A percentile compares a stretch with the other conserved stretches of the same genome.
These are phyloP conservation scores for Thuja plicata DNA, from an alignment of 83 land plant genomes.

Conservation along the genomic window DNA sequence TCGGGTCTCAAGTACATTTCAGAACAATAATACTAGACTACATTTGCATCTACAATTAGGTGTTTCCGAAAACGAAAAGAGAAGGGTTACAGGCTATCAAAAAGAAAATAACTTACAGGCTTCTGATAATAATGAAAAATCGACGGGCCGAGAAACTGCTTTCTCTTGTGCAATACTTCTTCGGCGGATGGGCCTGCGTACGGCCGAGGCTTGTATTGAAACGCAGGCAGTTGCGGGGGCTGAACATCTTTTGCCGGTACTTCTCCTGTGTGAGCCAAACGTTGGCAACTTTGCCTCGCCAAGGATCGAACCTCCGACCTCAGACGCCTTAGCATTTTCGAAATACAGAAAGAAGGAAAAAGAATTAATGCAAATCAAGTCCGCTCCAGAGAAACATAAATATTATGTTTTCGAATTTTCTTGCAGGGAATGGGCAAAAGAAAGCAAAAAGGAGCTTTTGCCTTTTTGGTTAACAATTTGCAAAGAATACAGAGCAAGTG, in stretches of 20 bases:
- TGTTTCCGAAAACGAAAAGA: background rate
- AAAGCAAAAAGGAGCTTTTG: background rate
- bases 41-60: no score
- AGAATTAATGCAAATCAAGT: background rate
- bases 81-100: background rate
- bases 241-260: background rate
- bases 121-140: slow-evolving; percentile 67
- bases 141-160: slow-evolving; percentile 61
- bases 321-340: background rate
- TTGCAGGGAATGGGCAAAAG: background rate
- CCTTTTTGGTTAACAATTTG: no score
- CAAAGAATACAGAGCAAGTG: no score
- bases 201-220: slow-evolving; percentile 61
- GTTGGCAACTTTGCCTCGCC: background rate
- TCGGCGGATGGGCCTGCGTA: slow-evolving; percentile 57
- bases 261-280: background rate
- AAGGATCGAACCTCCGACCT: slow-evolving; percentile 4
- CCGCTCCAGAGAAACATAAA: background rate
- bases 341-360: background rate
- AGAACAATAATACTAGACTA: no score
- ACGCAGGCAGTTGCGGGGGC: slow-evolving; percentile 50
- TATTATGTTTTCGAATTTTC: background rate
- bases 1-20: no score
- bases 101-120: slow-evolving; percentile 33
- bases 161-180: slow-evolving; percentile 56